Evolutionary conservation across 345 rosid species (phyloP).

Genomic region (rapeseed (Brassica napus)): DNA sequence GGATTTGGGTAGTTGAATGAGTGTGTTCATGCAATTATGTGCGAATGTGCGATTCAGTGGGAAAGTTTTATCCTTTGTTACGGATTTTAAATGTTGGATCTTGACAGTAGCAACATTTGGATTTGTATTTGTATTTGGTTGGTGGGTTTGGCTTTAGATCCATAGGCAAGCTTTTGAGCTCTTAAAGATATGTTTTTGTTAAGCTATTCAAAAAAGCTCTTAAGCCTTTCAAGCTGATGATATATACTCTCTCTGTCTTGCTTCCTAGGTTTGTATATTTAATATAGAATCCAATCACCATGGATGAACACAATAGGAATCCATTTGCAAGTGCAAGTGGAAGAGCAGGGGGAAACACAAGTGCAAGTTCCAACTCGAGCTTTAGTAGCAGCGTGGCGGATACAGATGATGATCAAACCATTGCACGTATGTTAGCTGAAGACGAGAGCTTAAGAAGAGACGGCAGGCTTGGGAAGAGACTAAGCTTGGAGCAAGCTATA

Average conservation of each 20-base stretch:
- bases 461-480: conserved; percentile 70
- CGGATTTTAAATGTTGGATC: background rate
- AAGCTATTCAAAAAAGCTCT: too few species aligned
- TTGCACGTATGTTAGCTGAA: conserved; percentile 71
- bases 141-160: background rate
- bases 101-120: background rate
- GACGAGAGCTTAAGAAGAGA: conserved; percentile 54
- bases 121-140: too few species aligned
- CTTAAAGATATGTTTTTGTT: background rate
- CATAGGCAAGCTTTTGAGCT: background rate
- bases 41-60: background rate
- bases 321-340: conserved; percentile 37
- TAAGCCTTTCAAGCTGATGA: background rate
- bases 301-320: conserved; percentile 34
- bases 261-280: conserved; percentile 15
- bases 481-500: conserved; percentile 89
- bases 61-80: background rate
- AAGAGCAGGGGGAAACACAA: conserved; percentile 46
- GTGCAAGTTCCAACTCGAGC: conserved; percentile 82
- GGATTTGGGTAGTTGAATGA: background rate
- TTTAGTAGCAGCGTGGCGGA: conserved; percentile 68
- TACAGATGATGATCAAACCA: conserved; percentile 81
- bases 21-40: background rate
- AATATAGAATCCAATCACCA: background rate
- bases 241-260: background rate